Base-by-base conservation (phyloP, 192 early-diverging fungal genomes). In the Backusella macrospora region DNA sequence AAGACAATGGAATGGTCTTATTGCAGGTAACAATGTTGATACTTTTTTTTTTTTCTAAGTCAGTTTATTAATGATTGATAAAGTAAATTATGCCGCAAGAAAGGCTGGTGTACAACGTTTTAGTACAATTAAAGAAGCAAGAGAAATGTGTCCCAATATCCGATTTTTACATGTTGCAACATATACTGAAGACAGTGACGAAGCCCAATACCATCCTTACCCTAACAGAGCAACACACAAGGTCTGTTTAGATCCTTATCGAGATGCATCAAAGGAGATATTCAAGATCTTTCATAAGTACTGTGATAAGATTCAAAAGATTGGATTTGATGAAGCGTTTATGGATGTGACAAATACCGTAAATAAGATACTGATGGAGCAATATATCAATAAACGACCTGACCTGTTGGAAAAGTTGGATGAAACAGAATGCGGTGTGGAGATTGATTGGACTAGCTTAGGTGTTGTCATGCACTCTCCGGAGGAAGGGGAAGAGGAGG, bases 1-100 rank as follows among this genome's bases (percentile, higher is more conserved):
- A 13, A 95, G 94, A 78, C 97, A 99, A 81, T 99, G 97, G 97
- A 83, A 91, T 29, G 88, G 86, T 6, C 81, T 97, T 23, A 88
- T 96, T 65, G 95, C 94, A 3, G 88, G 80, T 78, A 78, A 65
- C 3, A 48, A 2, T 2, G 38, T 9, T 42, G 15, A 23, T n/a
- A 7, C n/a, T 7, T 71, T 13, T 26, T 15, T 15, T 38, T 76
- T 18, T 16, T 37, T 59, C 46, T 47, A 59, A 38, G 38, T 34
- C 44, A 49, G 45, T 65, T 38, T 59, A 39, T 37, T 65, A 37
- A 34, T 34, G 0, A 34, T 34, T 42, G 52, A 18, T 13, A 23
- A 68, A 76, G 91, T 95, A 52, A 95, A 94, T 81, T 99, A 99
- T 79, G 81, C 94, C 10, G 97, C 97, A 2, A 85, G 93, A 15